Conservation (phyloP, 257 asterid genomes). For the Rehmannia glutinosa region DNA sequence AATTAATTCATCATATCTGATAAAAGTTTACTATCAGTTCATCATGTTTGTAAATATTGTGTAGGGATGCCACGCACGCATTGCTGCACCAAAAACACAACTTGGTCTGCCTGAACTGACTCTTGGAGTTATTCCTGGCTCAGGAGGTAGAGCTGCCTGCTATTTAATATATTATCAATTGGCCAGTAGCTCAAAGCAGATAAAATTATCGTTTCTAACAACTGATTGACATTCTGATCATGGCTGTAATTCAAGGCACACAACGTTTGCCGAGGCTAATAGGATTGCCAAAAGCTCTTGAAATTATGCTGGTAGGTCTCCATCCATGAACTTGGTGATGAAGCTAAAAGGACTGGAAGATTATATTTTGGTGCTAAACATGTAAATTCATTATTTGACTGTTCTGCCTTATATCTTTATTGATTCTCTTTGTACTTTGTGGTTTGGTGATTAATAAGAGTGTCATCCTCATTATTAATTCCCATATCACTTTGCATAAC, state of each 20-base stretch:
- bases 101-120: conserved; percentile 96
- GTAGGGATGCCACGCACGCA: conserved; percentile 95
- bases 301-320: conserved; percentile 78
- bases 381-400: background rate
- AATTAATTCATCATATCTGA: conserved; percentile 1
- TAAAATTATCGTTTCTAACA: conserved; percentile 9
- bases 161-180: conserved; percentile 8
- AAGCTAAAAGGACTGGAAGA: background rate
- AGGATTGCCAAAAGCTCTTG: conserved; percentile 87
- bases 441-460: conserved; percentile 6
- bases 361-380: background rate
- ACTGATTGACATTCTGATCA: conserved; percentile 12
- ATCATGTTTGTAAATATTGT: conserved; percentile 18
- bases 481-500: background rate
- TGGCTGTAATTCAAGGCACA: conserved; percentile 60
- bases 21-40: no score
- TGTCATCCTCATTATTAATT: no score
- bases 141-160: conserved; percentile 63
- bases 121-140: conserved; percentile 93
- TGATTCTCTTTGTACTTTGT: background rate
- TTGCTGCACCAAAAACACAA: conserved; percentile 75
- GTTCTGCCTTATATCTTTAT: background rate
- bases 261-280: conserved; percentile 96
- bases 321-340: conserved; percentile 3
- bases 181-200: conserved; percentile 5